A percentile compares a stretch with the other conserved stretches of the same genome.
Conservation (phyloP, 495 filamentous ascomycete species). For the Hypoxylon intermedium region DNA sequence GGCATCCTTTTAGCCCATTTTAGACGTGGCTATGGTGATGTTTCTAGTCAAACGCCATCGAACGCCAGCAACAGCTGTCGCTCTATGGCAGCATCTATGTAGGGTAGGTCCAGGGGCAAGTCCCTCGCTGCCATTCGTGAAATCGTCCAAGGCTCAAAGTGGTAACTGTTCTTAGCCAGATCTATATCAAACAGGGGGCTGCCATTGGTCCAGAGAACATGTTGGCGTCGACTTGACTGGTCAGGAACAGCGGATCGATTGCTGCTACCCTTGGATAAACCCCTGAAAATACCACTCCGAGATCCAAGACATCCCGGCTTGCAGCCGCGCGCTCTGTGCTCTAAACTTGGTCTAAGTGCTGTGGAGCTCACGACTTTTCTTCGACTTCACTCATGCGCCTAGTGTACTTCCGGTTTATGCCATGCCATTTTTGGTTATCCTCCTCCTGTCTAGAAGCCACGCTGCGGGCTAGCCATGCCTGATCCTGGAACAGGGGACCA, state of each 20-base stretch:
- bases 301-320: conserved; percentile 33
- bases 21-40: background rate
- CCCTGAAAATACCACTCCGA: conserved; percentile 38
- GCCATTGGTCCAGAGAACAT: conserved; percentile 17
- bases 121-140: conserved; percentile 12
- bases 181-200: conserved; percentile 16
- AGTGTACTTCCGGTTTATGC: conserved; percentile 15
- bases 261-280: conserved; percentile 27
- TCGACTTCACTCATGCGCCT: conserved; percentile 30
- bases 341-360: conserved; percentile 27
- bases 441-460: conserved; percentile 27
- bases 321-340: conserved; percentile 40
- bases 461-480: conserved; percentile 16
- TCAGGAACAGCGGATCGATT: conserved; percentile 30
- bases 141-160: background rate
- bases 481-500: conserved; percentile 39
- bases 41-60: too few relatives aligned
- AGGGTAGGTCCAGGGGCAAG: background rate
- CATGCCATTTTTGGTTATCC: conserved; percentile 28
- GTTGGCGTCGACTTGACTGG: conserved; percentile 25
- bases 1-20: conserved; percentile 4
- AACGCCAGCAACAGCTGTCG: conserved; percentile 5
- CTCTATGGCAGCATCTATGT: conserved; percentile 11
- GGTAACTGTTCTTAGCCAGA: conserved; percentile 18
- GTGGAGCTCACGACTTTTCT: conserved; percentile 25